Conservation (phyloP, 75 land plant species). For the Cryptomeria japonica region DNA sequence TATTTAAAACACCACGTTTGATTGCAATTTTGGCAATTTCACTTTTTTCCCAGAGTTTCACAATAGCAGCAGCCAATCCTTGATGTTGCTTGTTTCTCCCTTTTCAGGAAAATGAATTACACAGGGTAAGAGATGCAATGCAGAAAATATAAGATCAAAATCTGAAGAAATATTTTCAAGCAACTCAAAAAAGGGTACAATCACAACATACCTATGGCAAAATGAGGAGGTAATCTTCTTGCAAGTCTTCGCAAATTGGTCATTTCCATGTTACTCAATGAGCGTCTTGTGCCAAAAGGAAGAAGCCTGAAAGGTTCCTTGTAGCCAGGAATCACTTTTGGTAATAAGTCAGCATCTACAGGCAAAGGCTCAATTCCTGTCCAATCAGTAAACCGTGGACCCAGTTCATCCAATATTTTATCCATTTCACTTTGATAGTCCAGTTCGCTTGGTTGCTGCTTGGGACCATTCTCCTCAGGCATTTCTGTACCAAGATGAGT, state of each 20-base stretch:
- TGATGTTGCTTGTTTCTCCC: slow-evolving; percentile 88
- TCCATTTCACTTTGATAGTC: slow-evolving; percentile 69
- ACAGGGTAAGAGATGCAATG: not conserved
- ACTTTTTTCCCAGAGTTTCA: slow-evolving; percentile 92
- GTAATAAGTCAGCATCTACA: slow-evolving; percentile 92
- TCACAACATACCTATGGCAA: slow-evolving; percentile 74
- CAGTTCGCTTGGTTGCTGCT: slow-evolving; percentile 16
- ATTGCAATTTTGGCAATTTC: slow-evolving; percentile 87
- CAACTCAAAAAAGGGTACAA: not conserved
- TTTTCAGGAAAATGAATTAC: slow-evolving; percentile 23
- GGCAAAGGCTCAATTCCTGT: slow-evolving; percentile 81
- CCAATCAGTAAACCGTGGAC: slow-evolving; percentile 92
- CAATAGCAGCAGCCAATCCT: slow-evolving; percentile 86
- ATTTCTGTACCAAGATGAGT: not conserved
- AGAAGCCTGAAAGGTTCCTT: slow-evolving; percentile 88
- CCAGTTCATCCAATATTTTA: slow-evolving; percentile 71
- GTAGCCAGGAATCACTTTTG: slow-evolving; percentile 60
- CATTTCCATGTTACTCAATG: slow-evolving; percentile 52
- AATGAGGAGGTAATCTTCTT: slow-evolving; percentile 85
- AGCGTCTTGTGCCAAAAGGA: slow-evolving; percentile 75
- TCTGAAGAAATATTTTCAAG: not conserved
- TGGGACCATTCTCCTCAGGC: slow-evolving; percentile 10
- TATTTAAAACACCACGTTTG: slow-evolving; percentile 88
- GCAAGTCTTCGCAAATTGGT: slow-evolving; percentile 78
- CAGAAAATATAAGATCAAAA: not conserved